Conservation (phyloP, 1,139 yeast genomes). For the Hanseniaspora uvarum region DNA sequence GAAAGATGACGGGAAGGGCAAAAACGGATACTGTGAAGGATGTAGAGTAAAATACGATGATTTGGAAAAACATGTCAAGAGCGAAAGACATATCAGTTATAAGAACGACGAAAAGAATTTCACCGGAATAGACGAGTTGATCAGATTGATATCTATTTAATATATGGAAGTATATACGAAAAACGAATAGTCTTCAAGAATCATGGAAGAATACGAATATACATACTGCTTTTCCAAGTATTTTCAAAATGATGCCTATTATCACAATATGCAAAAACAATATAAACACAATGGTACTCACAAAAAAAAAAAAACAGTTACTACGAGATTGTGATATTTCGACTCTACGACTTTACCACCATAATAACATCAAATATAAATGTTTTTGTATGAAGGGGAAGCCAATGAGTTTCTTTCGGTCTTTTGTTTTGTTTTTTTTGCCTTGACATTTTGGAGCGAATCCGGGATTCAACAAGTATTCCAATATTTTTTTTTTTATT, state of each 20-base stretch:
- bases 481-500: neutral
- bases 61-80: constrained; percentile 63
- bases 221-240: no score
- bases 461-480: neutral
- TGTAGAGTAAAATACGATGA: constrained; percentile 78
- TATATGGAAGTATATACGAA: neutral
- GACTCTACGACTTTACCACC: no score
- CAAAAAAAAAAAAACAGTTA: no score
- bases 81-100: constrained; percentile 68
- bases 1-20: constrained; percentile 28
- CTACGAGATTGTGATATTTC: no score
- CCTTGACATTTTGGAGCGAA: neutral
- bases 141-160: constrained; percentile 23
- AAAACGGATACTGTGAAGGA: constrained; percentile 76
- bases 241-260: no score
- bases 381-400: no score
- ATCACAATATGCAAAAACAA: no score
- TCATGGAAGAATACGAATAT: no score
- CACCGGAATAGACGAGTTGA: constrained; percentile 62
- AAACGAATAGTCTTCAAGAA: no score
- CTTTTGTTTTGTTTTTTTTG: neutral
- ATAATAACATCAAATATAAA: no score
- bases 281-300: no score
- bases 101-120: constrained; percentile 68
- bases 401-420: neutral